These are phyloP conservation scores for Diaporthe citri DNA, from an alignment of 2,329 filamentous ascomycete species.

Conservation along the genomic window DNA sequence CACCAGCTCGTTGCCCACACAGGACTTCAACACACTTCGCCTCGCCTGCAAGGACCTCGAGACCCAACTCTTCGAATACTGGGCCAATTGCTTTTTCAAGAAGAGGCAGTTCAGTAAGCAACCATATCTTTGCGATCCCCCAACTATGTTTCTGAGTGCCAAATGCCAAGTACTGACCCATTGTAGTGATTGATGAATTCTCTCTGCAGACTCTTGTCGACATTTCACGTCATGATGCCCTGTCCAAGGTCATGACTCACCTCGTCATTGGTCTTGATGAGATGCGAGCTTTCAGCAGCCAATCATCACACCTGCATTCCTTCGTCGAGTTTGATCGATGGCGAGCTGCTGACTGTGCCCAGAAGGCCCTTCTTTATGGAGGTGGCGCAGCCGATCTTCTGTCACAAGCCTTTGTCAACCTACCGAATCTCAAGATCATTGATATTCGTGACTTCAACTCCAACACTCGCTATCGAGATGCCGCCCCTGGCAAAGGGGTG, in stretches of 20 bases:
- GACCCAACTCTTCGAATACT: slow-evolving; percentile 64
- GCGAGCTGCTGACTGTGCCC: slow-evolving; percentile 40
- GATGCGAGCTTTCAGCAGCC: slow-evolving; percentile 30
- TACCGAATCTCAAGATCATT: slow-evolving; percentile 67
- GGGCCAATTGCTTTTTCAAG: slow-evolving; percentile 73
- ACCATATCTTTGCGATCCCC: neutral
- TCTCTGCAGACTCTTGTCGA: slow-evolving; percentile 63
- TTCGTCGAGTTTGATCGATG: neutral
- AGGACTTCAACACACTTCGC: slow-evolving; percentile 68
- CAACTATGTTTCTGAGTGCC: slow-evolving; percentile 52
- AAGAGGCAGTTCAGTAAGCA: slow-evolving; percentile 70
- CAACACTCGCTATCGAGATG: slow-evolving; percentile 62
- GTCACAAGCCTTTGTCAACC: slow-evolving; percentile 65
- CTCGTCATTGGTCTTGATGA: slow-evolving; percentile 63
- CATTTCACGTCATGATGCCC: slow-evolving; percentile 60
- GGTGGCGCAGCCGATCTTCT: slow-evolving; percentile 67
- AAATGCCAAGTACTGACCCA: slow-evolving; percentile 44
- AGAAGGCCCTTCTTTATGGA: slow-evolving; percentile 52
- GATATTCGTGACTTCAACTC: slow-evolving; percentile 72
- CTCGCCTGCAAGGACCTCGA: slow-evolving; percentile 68
- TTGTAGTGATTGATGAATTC: slow-evolving; percentile 53
- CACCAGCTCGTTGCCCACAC: slow-evolving; percentile 64
- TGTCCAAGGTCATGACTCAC: slow-evolving; percentile 55
- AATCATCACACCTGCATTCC: neutral
- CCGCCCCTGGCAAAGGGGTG: slow-evolving; percentile 61